Evolutionary conservation across 441 rosid genomes (phyloP).

Genomic region (Hura crepitans): DNA sequence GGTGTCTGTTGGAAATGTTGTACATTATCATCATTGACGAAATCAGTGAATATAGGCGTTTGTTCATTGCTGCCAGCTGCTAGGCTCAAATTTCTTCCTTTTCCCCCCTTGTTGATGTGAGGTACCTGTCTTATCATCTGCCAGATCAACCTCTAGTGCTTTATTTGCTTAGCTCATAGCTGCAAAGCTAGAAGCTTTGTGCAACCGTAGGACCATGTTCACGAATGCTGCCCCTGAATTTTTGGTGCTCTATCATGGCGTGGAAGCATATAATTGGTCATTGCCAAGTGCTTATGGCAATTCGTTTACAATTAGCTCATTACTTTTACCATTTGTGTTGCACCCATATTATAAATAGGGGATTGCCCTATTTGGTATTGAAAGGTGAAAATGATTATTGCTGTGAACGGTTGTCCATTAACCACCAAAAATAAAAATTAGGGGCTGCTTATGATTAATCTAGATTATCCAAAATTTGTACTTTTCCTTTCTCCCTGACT

Average conservation of each 20-base stretch:
- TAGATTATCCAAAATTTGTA: not conserved
- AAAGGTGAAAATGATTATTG: no score
- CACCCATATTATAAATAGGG: no score
- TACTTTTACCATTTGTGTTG: not conserved
- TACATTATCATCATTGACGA: slow-evolving; percentile 7
- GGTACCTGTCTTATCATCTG: not conserved
- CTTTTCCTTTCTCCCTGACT: not conserved
- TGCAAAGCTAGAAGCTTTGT: not conserved
- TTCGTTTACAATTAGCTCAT: not conserved
- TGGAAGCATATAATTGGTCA: no score
- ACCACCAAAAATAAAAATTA: not conserved
- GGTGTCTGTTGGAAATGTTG: slow-evolving; percentile 18
- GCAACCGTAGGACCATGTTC: not conserved
- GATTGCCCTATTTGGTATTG: no score
- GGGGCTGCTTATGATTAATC: not conserved
- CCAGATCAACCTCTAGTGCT: not conserved
- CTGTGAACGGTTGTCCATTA: not conserved
- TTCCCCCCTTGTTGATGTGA: not conserved
- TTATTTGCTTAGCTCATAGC: not conserved
- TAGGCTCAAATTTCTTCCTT: not conserved
- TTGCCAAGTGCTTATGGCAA: not conserved
- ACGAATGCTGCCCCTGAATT: not conserved
- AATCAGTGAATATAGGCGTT: not conserved
- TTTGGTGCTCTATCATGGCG: no score
- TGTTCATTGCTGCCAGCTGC: not conserved